A percentile compares a stretch with the other conserved stretches of the same genome.
phyloP scores from a whole-genome alignment of 371 early-diverging fungal genomes.

The Smittium mucronatum region DNA sequence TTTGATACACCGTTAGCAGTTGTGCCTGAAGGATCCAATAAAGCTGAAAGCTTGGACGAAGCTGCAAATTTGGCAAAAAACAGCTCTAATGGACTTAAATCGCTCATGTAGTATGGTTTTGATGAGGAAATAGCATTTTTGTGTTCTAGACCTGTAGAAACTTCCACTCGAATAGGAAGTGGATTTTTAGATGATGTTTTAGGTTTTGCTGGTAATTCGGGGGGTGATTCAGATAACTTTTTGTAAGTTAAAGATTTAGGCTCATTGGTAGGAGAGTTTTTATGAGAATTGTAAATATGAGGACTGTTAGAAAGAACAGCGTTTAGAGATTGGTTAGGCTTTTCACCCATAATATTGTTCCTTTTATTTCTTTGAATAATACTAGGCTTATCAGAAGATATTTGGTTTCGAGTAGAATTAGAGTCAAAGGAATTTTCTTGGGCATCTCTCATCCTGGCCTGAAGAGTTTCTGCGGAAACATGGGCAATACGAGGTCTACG shows the following conservation, averaged over 20 bases:
- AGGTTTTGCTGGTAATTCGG: neutral
- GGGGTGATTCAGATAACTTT: neutral
- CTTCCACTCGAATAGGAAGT: neutral
- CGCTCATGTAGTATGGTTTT: slow-evolving; percentile 38
- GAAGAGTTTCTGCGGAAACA: slow-evolving; percentile 27
- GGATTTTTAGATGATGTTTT: neutral
- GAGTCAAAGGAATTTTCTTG: slow-evolving; percentile 16
- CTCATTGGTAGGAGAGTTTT: neutral
- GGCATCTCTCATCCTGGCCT: slow-evolving; percentile 32
- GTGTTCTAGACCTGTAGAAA: neutral
- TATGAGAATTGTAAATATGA: no score
- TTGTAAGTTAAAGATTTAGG: neutral
- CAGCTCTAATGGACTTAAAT: slow-evolving; percentile 66
- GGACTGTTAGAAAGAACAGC: no score
- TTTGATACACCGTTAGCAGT: neutral
- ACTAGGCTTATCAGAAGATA: neutral
- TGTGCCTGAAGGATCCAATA: slow-evolving; percentile 37
- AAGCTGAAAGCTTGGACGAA: slow-evolving; percentile 53
- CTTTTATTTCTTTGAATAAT: neutral
- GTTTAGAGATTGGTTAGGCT: neutral
- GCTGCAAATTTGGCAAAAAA: slow-evolving; percentile 80
- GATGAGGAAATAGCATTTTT: neutral
- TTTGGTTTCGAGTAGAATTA: slow-evolving; percentile 7
- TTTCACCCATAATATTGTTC: neutral
- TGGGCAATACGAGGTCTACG: slow-evolving; percentile 31